phyloP scores from a whole-genome alignment of 306 rosid genomes.

The Lablab purpureus region DNA sequence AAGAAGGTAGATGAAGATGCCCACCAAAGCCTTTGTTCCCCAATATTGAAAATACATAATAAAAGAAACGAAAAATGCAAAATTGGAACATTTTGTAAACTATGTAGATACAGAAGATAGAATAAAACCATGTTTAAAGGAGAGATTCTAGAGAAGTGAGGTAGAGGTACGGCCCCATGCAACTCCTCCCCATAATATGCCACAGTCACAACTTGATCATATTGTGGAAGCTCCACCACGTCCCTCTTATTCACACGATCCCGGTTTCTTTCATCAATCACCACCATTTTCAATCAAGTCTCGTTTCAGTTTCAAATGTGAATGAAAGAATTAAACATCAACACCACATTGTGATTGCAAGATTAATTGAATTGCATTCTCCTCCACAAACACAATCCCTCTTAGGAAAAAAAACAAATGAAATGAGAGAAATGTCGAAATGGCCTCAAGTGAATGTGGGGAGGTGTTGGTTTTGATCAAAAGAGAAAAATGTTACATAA shows the following conservation, averaged over 20 bases:
- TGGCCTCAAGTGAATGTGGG: constrained; percentile 28
- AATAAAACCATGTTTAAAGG: constrained; percentile 48
- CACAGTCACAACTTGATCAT: constrained; percentile 39
- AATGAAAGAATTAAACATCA: not conserved
- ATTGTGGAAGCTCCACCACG: not conserved
- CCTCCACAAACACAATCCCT: constrained; percentile 21
- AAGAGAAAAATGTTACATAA: constrained; percentile 12
- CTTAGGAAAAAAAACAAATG: constrained; percentile 14
- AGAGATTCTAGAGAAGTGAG: constrained; percentile 47
- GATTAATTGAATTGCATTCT: constrained; percentile 28
- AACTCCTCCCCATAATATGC: constrained; percentile 35
- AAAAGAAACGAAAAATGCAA: not conserved
- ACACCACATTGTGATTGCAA: not conserved
- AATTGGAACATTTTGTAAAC: not conserved
- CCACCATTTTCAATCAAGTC: constrained; percentile 31
- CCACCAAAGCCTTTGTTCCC: not conserved
- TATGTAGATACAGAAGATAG: constrained; percentile 26
- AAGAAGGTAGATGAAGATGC: not conserved
- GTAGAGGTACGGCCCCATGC: constrained; percentile 38
- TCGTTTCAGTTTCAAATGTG: constrained; percentile 4
- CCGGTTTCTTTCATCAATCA: constrained; percentile 1
- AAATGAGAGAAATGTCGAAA: not conserved
- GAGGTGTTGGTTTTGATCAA: constrained; percentile 27
- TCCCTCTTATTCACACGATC: constrained; percentile 35
- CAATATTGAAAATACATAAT: constrained; percentile 1